Conservation (phyloP, 495 filamentous ascomycete genomes). For the Aspergillus kassunensis region DNA sequence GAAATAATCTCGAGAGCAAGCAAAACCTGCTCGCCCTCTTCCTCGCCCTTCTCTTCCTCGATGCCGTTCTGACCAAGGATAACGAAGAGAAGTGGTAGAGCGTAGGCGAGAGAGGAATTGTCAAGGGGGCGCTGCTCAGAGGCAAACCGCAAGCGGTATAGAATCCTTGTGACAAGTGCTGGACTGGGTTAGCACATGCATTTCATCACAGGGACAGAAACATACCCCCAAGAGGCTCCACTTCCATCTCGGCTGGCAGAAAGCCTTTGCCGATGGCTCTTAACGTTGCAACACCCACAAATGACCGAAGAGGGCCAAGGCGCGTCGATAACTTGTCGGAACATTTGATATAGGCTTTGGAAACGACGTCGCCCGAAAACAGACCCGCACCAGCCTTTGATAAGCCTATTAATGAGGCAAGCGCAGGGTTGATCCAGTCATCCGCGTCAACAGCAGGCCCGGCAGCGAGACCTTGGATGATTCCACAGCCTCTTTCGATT, state of each 20-base stretch:
- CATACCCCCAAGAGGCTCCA: slow-evolving; percentile 69
- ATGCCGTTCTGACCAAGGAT: slow-evolving; percentile 76
- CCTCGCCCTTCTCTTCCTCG: slow-evolving; percentile 54
- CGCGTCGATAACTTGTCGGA: slow-evolving; percentile 68
- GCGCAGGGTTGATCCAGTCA: slow-evolving; percentile 78
- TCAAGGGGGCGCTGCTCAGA: slow-evolving; percentile 92
- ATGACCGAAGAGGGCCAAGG: slow-evolving; percentile 70
- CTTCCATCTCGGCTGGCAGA: slow-evolving; percentile 62
- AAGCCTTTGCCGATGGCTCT: slow-evolving; percentile 69
- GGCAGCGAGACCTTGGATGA: slow-evolving; percentile 74
- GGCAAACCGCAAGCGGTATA: slow-evolving; percentile 86
- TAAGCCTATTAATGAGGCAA: slow-evolving; percentile 63
- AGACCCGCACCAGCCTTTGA: slow-evolving; percentile 76
- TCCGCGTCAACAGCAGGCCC: slow-evolving; percentile 81
- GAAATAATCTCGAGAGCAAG: slow-evolving; percentile 87
- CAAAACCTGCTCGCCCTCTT: slow-evolving; percentile 84
- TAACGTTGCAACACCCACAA: slow-evolving; percentile 83
- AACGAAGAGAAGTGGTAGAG: slow-evolving; percentile 73
- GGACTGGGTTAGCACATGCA: slow-evolving; percentile 7
- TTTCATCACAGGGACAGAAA: background rate
- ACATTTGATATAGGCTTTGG: slow-evolving; percentile 72
- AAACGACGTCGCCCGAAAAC: slow-evolving; percentile 74
- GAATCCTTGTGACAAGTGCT: slow-evolving; percentile 80
- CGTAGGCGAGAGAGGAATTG: slow-evolving; percentile 75
- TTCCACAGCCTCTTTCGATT: slow-evolving; percentile 74